Conservation (phyloP, 2,329 filamentous ascomycete genomes). For the Penicillium fuscoglaucum region DNA sequence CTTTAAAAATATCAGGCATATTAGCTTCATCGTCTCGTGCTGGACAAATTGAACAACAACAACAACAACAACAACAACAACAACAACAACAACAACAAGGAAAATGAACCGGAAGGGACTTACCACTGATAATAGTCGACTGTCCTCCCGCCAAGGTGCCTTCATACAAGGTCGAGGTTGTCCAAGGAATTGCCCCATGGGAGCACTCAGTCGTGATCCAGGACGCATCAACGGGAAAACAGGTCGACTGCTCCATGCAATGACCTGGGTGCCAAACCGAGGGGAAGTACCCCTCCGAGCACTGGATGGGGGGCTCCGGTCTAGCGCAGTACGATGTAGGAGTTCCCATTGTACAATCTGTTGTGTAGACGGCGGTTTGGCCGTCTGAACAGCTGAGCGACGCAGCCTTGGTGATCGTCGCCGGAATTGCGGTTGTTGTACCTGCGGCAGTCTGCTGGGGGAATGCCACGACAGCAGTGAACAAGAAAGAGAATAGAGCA, state of each 20-base stretch:
- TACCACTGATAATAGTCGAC: slow-evolving; percentile 24
- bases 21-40: neutral
- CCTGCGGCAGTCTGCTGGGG: slow-evolving; percentile 6
- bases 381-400: slow-evolving; percentile 22
- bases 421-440: neutral
- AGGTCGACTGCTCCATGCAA: slow-evolving; percentile 25
- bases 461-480: slow-evolving; percentile 5
- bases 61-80: too few relatives aligned
- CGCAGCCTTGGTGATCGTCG: slow-evolving; percentile 5
- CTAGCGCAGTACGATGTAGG: slow-evolving; percentile 26
- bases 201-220: slow-evolving; percentile 29
- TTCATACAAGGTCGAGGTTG: slow-evolving; percentile 23
- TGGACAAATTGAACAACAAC: neutral
- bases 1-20: neutral
- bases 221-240: slow-evolving; percentile 23
- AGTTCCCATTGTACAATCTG: slow-evolving; percentile 29
- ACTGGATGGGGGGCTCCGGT: slow-evolving; percentile 19
- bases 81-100: neutral
- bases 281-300: slow-evolving; percentile 24
- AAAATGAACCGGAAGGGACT: neutral
- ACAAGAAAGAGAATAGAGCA: neutral
- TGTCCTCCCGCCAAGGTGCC: slow-evolving; percentile 23
- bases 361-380: slow-evolving; percentile 26
- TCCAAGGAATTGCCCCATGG: slow-evolving; percentile 23
- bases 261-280: slow-evolving; percentile 29